Conservation (phyloP, 1,284 basidiomycete species). For the Microbotryum saponariae region DNA sequence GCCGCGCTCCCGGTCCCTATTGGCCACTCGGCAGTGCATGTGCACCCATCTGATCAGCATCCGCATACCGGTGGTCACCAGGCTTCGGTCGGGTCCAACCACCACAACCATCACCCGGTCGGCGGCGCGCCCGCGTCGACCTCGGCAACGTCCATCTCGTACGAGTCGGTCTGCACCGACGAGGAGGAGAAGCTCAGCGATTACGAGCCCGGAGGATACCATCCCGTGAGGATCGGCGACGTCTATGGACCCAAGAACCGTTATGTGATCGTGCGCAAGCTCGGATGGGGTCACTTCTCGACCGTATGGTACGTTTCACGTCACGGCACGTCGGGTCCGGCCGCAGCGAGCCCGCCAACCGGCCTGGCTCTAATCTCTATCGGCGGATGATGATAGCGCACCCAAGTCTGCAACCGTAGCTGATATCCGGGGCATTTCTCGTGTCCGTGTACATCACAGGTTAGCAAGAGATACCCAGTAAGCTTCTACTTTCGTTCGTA, state of each 20-base stretch:
- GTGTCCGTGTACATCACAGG: constrained; percentile 1
- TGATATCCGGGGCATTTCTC: not conserved
- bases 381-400: too few species aligned
- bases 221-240: constrained; percentile 79
- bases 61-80: constrained; percentile 25
- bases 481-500: not conserved
- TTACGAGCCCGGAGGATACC: constrained; percentile 88
- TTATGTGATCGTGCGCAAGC: constrained; percentile 86
- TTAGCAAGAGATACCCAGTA: constrained; percentile 16
- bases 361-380: constrained; percentile 6
- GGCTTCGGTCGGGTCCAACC: constrained; percentile 10
- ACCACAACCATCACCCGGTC: not conserved
- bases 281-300: constrained; percentile 95
- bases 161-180: constrained; percentile 35
- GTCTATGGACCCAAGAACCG: constrained; percentile 62
- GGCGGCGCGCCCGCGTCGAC: constrained; percentile 5
- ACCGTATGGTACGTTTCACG: constrained; percentile 38
- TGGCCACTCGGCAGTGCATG: constrained; percentile 1
- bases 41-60: constrained; percentile 22
- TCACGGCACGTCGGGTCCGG: not conserved
- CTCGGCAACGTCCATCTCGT: constrained; percentile 25
- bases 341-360: not conserved
- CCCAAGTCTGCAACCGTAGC: not conserved
- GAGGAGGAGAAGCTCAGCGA: constrained; percentile 45
- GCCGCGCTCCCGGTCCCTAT: too few species aligned